Conservation (phyloP, 176 grass and related monocot genomes). For the Oryza officinalis region DNA sequence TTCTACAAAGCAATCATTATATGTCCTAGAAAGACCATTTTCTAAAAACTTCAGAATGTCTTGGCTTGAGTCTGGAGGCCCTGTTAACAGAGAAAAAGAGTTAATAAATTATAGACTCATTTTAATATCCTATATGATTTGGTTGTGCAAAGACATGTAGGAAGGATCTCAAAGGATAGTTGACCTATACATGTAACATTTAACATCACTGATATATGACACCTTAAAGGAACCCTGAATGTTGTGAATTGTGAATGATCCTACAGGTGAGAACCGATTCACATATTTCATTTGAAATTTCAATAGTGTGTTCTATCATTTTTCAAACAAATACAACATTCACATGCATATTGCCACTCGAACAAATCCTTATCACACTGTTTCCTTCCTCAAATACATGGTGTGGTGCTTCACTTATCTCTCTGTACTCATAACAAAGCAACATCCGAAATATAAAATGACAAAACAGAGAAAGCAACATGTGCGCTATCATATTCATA, state of each 20-base stretch:
- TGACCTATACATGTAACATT: neutral
- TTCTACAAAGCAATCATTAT: conserved; percentile 69
- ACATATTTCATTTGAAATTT: conserved; percentile 8
- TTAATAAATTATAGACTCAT: neutral
- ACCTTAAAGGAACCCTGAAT: neutral
- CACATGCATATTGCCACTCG: neutral
- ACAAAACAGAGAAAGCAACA: neutral
- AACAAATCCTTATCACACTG: neutral
- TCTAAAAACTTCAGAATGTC: conserved; percentile 36
- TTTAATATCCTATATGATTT: neutral
- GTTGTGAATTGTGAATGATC: neutral
- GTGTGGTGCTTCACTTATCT: neutral
- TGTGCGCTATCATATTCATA: neutral
- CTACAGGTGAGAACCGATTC: neutral
- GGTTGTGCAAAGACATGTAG: neutral
- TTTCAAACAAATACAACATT: conserved; percentile 14
- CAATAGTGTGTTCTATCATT: neutral
- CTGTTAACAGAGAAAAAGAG: conserved; percentile 20
- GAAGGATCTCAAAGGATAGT: conserved; percentile 2
- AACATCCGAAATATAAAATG: neutral
- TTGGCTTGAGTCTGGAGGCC: conserved; percentile 34
- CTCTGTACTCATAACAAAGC: neutral
- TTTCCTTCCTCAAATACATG: conserved; percentile 19
- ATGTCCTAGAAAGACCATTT: conserved; percentile 57
- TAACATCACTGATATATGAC: neutral